Evolutionary conservation across 192 early-diverging fungal genomes (phyloP).

Genomic region (Entomortierella beljakovae): DNA sequence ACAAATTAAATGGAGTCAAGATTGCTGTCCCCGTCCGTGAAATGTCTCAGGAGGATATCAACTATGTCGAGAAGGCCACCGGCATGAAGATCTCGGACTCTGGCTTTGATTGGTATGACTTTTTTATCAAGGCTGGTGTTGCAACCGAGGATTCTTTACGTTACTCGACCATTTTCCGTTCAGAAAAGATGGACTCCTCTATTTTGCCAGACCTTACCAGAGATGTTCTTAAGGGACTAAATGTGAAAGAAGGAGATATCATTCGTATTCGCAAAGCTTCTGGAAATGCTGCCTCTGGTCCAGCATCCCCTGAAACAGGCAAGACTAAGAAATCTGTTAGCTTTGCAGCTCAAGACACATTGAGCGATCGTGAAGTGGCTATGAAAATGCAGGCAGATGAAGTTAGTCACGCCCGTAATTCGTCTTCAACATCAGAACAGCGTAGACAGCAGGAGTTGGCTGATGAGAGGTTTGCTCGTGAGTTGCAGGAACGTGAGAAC

Average conservation of each 20-base stretch:
- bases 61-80: conserved; percentile 63
- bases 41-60: conserved; percentile 72
- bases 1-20: conserved; percentile 95
- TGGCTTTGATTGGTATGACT: conserved; percentile 96
- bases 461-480: conserved; percentile 88
- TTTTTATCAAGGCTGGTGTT: conserved; percentile 82
- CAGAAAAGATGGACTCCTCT: conserved; percentile 86
- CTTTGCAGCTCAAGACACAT: conserved; percentile 51
- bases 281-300: conserved; percentile 55
- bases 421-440: conserved; percentile 50
- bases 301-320: conserved; percentile 56
- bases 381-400: conserved; percentile 53
- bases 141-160: conserved; percentile 79
- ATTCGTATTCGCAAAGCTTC: conserved; percentile 77
- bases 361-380: conserved; percentile 44
- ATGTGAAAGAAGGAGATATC: conserved; percentile 89
- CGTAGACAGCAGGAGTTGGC: conserved; percentile 59
- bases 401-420: conserved; percentile 19
- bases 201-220: conserved; percentile 81
- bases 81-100: conserved; percentile 55
- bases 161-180: conserved; percentile 88
- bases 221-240: conserved; percentile 79
- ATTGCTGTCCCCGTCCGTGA: conserved; percentile 94
- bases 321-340: conserved; percentile 54
- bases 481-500: conserved; percentile 82